These are phyloP conservation scores for Trichoderma hamatum DNA, from an alignment of 2,329 filamentous ascomycete species.

Conservation along the genomic window DNA sequence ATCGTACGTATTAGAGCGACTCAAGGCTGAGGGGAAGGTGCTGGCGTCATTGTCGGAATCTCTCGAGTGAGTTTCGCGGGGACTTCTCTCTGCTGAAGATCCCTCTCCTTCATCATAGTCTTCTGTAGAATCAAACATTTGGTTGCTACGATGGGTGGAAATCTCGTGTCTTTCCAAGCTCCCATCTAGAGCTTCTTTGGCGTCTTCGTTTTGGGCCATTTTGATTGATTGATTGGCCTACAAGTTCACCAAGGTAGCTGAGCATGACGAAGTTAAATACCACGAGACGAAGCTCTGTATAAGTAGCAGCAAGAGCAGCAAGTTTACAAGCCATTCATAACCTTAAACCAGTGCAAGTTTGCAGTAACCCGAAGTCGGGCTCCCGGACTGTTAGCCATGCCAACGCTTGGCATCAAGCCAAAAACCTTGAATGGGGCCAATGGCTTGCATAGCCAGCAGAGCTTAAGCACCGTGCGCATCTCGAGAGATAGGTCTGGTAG, in stretches of 20 bases:
- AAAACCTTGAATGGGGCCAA: slow-evolving; percentile 14
- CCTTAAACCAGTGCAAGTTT: not conserved
- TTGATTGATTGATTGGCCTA: not conserved
- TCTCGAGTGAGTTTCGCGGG: slow-evolving; percentile 6
- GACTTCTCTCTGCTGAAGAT: not conserved
- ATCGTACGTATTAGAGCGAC: slow-evolving; percentile 23
- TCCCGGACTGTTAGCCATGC: slow-evolving; percentile 1
- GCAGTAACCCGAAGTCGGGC: slow-evolving; percentile 3
- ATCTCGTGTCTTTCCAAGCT: not conserved
- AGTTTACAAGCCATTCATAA: not conserved
- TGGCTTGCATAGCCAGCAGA: not conserved
- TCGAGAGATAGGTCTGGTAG: not conserved
- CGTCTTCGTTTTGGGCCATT: slow-evolving; percentile 7
- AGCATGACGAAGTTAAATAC: not conserved
- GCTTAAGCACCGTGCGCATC: slow-evolving; percentile 5
- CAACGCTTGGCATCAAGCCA: slow-evolving; percentile 6
- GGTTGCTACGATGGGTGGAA: not conserved
- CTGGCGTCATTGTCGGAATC: slow-evolving; percentile 17
- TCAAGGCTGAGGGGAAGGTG: slow-evolving; percentile 5
- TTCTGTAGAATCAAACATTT: not conserved
- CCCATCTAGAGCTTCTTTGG: not conserved
- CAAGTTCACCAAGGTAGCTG: not conserved
- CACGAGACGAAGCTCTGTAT: not conserved
- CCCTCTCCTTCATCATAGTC: not conserved
- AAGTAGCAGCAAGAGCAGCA: not conserved